Evolutionary conservation across 768 basidiomycete genomes (phyloP).

Genomic region (Multifurca ochricompacta): DNA sequence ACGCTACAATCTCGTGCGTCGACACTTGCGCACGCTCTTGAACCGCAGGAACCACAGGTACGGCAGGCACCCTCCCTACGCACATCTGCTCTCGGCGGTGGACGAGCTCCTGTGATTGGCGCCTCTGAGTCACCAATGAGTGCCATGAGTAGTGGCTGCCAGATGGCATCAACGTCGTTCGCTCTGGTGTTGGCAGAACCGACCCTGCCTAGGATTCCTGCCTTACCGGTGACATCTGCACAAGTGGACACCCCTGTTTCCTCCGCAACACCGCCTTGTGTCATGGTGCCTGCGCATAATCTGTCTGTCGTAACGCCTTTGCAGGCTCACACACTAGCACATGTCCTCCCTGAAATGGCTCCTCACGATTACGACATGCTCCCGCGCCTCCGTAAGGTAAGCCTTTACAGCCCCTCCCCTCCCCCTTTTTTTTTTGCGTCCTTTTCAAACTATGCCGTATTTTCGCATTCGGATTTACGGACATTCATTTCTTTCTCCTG

Average conservation of each 20-base stretch:
- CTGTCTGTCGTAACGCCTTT: slow-evolving; percentile 8
- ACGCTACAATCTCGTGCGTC: background rate
- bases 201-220: background rate
- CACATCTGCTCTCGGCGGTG: background rate
- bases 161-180: background rate
- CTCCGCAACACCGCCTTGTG: background rate
- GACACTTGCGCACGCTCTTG: slow-evolving; percentile 13
- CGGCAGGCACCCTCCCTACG: background rate
- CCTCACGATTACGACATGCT: slow-evolving; percentile 13
- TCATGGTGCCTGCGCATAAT: background rate
- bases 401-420: background rate
- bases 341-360: background rate
- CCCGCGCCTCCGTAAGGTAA: slow-evolving; percentile 17
- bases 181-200: background rate
- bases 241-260: background rate
- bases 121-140: background rate
- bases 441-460: background rate
- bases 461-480: too few relatives aligned
- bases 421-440: too few relatives aligned
- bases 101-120: background rate
- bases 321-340: slow-evolving; percentile 11
- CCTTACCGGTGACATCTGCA: background rate
- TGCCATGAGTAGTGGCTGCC: too few relatives aligned
- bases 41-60: slow-evolving; percentile 5
- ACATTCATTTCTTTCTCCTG: background rate